These are phyloP conservation scores for Tuber indicum DNA, from an alignment of 495 filamentous ascomycete species.

Conservation along the genomic window DNA sequence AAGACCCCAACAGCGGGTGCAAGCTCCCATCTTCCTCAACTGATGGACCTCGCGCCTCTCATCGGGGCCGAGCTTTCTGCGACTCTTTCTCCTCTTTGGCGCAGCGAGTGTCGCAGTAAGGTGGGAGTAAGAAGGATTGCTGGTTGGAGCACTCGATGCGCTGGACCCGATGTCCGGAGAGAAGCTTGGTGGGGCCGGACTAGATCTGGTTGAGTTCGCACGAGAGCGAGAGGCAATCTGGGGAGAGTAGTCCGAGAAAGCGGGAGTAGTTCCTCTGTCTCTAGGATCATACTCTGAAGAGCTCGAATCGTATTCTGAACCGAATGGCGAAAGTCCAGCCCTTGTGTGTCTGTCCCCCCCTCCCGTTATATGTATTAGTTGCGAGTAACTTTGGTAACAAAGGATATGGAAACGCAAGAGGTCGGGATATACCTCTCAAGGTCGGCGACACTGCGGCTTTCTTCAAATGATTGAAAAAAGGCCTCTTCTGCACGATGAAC, in stretches of 20 bases:
- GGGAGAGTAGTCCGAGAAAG: slow-evolving; percentile 39
- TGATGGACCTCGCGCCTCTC: slow-evolving; percentile 41
- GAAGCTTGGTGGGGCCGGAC: slow-evolving; percentile 29
- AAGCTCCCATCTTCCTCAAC: slow-evolving; percentile 42
- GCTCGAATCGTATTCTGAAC: slow-evolving; percentile 39
- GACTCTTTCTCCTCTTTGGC: slow-evolving; percentile 36
- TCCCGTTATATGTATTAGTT: slow-evolving; percentile 17
- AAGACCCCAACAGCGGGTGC: slow-evolving; percentile 41
- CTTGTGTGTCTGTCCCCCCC: slow-evolving; percentile 19
- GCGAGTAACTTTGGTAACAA: not conserved
- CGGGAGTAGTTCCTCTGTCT: slow-evolving; percentile 22
- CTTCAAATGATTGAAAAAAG: slow-evolving; percentile 38
- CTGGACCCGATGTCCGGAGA: slow-evolving; percentile 26
- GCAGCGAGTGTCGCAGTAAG: slow-evolving; percentile 34
- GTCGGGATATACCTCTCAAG: slow-evolving; percentile 27
- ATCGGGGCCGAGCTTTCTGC: slow-evolving; percentile 39
- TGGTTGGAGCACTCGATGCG: slow-evolving; percentile 23
- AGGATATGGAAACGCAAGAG: not conserved
- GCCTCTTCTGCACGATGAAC: slow-evolving; percentile 31
- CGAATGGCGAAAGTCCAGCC: slow-evolving; percentile 36
- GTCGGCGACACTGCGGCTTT: slow-evolving; percentile 25
- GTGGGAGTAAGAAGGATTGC: slow-evolving; percentile 25
- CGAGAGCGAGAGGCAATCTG: slow-evolving; percentile 30
- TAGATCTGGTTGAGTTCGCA: slow-evolving; percentile 38
- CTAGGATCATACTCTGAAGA: slow-evolving; percentile 34